Evolutionary conservation across 768 basidiomycete genomes (phyloP).

Genomic region (Leccinum longicurvipes): DNA sequence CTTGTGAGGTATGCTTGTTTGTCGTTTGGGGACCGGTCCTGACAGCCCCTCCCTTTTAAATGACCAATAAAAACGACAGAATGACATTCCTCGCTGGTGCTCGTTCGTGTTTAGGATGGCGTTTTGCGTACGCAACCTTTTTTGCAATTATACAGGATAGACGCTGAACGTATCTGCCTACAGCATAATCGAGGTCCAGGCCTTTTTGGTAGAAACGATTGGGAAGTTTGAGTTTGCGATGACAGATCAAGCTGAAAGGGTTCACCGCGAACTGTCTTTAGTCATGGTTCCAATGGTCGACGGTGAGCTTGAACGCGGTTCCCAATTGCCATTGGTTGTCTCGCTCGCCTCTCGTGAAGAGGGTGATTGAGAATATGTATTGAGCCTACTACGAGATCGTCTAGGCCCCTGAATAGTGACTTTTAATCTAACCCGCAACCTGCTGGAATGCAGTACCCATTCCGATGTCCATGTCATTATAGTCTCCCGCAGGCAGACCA

Average conservation of each 20-base stretch:
- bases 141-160: neutral
- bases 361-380: neutral
- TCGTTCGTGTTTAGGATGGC: slow-evolving; percentile 24
- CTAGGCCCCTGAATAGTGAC: neutral
- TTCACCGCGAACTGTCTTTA: slow-evolving; percentile 25
- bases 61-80: slow-evolving; percentile 9
- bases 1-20: slow-evolving; percentile 17
- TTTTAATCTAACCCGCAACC: no score
- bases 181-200: neutral
- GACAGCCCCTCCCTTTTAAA: neutral
- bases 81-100: slow-evolving; percentile 29
- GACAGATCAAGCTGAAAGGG: slow-evolving; percentile 13
- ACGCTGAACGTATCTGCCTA: neutral
- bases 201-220: slow-evolving; percentile 40
- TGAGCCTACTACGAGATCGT: neutral
- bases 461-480: no score
- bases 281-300: slow-evolving; percentile 34
- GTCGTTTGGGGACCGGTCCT: neutral
- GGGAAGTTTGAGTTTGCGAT: slow-evolving; percentile 48
- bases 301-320: slow-evolving; percentile 28
- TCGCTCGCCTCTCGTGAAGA: neutral
- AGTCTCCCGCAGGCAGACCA: no score
- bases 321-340: slow-evolving; percentile 25
- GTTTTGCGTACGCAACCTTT: neutral
- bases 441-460: neutral